Evolutionary conservation across 1,284 basidiomycete genomes (phyloP).

Genomic region (Rugosomyces carneus): DNA sequence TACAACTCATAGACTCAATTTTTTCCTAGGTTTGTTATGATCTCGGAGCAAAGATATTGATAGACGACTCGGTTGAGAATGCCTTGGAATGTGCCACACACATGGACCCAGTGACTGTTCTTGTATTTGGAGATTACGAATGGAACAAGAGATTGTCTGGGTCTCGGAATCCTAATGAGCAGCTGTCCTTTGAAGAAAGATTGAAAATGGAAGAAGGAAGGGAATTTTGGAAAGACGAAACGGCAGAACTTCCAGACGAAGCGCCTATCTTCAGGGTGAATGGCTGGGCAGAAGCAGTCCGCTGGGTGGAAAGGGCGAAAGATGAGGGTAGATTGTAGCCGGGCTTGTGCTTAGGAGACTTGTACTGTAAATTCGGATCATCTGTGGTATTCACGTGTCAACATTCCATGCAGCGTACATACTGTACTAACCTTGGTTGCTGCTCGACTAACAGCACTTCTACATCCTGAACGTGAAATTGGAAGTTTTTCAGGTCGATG

Average conservation of each 20-base stretch:
- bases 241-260: conserved; percentile 36
- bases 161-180: conserved; percentile 40
- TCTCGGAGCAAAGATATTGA: conserved; percentile 57
- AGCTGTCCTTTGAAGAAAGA: conserved; percentile 54
- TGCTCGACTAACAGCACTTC: neutral
- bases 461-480: neutral
- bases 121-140: conserved; percentile 72
- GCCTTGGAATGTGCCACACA: conserved; percentile 51
- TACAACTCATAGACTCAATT: neutral
- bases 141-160: conserved; percentile 61
- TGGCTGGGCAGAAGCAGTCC: conserved; percentile 51
- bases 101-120: conserved; percentile 40
- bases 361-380: too few species aligned
- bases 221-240: conserved; percentile 56
- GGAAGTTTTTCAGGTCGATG: conserved; percentile 16
- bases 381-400: neutral
- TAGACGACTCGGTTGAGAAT: conserved; percentile 80
- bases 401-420: neutral
- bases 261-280: conserved; percentile 42
- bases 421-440: too few species aligned
- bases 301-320: conserved; percentile 30
- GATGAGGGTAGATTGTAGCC: conserved; percentile 1
- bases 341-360: neutral
- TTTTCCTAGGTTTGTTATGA: conserved; percentile 51
- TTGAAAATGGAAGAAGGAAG: conserved; percentile 41